Evolutionary conservation across 2,329 filamentous ascomycete genomes (phyloP).

Genomic region (Neurospora sp.): DNA sequence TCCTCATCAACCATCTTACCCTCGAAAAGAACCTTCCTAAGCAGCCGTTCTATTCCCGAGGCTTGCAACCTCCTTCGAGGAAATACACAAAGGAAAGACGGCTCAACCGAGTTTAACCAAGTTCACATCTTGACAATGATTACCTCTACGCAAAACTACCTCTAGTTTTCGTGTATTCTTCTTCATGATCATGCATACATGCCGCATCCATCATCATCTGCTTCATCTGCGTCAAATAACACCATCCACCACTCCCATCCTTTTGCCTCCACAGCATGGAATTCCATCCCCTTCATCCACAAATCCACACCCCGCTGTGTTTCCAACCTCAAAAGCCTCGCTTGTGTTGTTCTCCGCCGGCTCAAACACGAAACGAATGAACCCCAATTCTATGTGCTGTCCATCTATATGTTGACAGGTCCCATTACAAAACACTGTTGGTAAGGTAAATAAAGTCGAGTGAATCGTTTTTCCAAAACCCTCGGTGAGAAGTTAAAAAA

Average conservation of each 20-base stretch:
- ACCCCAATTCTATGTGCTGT: not conserved
- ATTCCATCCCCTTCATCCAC: not conserved
- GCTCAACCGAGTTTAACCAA: not conserved
- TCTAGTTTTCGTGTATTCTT: not conserved
- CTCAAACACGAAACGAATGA: not conserved
- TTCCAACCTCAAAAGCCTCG: not conserved
- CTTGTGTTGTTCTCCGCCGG: not conserved
- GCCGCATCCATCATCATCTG: not conserved
- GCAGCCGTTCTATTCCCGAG: not conserved
- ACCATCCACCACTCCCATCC: not conserved
- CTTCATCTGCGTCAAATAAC: not conserved
- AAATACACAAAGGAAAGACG: not conserved
- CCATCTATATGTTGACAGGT: not conserved
- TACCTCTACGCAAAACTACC: not conserved
- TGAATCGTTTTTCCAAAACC: not conserved
- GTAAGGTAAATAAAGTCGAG: not conserved
- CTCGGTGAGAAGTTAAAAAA: not conserved
- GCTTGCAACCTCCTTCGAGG: not conserved
- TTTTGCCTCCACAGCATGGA: not conserved
- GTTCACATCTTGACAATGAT: not conserved
- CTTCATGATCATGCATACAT: not conserved
- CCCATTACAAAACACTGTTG: not conserved
- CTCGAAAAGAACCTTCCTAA: not conserved
- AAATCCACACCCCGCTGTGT: not conserved
- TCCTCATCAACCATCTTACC: not conserved